Base-by-base conservation (phyloP, 306 rosid species). In the Hylodesmum podocarpum region DNA sequence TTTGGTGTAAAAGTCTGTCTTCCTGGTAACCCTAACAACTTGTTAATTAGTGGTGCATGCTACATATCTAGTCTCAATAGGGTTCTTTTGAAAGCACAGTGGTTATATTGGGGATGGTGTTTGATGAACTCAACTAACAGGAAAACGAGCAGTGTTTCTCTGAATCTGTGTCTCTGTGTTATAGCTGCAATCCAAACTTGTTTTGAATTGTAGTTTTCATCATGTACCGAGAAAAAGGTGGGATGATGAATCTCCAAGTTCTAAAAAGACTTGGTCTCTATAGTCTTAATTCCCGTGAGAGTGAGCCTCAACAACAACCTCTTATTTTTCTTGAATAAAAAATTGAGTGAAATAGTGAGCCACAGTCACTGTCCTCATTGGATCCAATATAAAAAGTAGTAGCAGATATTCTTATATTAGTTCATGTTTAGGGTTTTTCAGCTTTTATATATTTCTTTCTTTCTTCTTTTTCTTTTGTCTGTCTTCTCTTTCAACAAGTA, bases 141-240 rank as follows among this genome's bases (percentile, higher is more conserved):
- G 75, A 51, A 84, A 73, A 70, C 25, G 25, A 75, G 84, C 84
- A 80, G 91, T 80, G 85, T 67, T 55, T 54, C 46, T 88, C 85
- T 84, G 88, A 81, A 46, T 49, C 37, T 33, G 36, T 81, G 86
- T 70, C 78, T 46, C 77, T 75, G 28, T 54, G 49, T 44, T n/a
- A n/a, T n/a, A n/a, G n/a, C 55, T 54, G 39, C 57, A 70, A 72
- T 65, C 49, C 80, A 79, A 70, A 85, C 73, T 53, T 76, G 72
- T 78, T 82, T 83, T 84, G 83, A 86, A 84, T 76, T 77, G 77
- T 85, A 82, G 89, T 80, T 82, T 87, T 90, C 86, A 81, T 73
- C 86, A 71, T 83, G 78, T 80, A 80, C 85, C 49, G 44, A 28
- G 50, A 28, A 73, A 61, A 73, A 81, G 58, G 83, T 72, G 33